A percentile compares a stretch with the other conserved stretches of the same genome.
Conservation (phyloP, 169 alveolate species). For the Cytauxzoon felis region DNA sequence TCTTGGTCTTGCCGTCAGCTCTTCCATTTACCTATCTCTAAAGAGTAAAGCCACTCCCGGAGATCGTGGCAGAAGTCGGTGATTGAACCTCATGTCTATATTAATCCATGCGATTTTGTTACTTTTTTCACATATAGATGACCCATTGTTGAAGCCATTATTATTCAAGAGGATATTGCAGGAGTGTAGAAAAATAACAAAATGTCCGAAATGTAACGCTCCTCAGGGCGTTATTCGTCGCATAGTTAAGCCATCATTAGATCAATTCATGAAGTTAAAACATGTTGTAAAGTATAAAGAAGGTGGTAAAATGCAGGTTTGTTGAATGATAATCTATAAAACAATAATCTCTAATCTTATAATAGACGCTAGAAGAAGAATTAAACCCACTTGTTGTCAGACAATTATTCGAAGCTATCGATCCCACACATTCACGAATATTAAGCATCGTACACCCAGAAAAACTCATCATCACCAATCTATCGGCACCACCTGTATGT, state of each 20-base stretch:
- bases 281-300: conserved; percentile 75
- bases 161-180: conserved; percentile 79
- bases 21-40: too few relatives aligned
- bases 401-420: conserved; percentile 84
- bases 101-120: too few relatives aligned
- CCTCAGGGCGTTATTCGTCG: conserved; percentile 81
- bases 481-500: conserved; percentile 93
- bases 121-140: conserved; percentile 73
- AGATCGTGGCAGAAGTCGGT: conserved; percentile 22
- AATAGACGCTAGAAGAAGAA: conserved; percentile 80
- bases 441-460: conserved; percentile 90
- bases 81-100: conserved; percentile 60
- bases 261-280: conserved; percentile 83
- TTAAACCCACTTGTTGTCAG: conserved; percentile 86
- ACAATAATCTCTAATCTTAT: conserved; percentile 15
- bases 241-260: conserved; percentile 78
- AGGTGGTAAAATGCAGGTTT: conserved; percentile 69
- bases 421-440: conserved; percentile 86
- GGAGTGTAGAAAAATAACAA: conserved; percentile 75
- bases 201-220: conserved; percentile 79
- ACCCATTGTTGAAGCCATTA: conserved; percentile 69
- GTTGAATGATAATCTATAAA: background rate
- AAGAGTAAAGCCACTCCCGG: too few relatives aligned
- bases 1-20: too few relatives aligned
- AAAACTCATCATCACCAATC: conserved; percentile 84